These are phyloP conservation scores for Phytopythium montanum DNA, from an alignment of 352 stramenopile genomes.

Conservation along the genomic window DNA sequence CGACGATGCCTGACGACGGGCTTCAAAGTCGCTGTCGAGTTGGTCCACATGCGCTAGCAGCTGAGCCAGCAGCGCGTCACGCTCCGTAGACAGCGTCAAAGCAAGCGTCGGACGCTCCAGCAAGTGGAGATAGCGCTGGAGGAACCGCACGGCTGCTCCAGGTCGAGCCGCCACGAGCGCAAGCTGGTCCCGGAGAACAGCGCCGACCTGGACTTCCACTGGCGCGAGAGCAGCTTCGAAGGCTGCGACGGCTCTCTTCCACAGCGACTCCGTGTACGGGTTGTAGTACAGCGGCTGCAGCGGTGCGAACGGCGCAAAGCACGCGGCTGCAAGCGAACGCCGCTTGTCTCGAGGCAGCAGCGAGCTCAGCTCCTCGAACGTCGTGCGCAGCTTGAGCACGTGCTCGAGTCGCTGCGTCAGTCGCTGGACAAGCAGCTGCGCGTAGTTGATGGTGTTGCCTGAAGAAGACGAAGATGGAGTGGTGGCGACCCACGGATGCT, in stretches of 20 bases:
- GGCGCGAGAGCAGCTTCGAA: slow-evolving; percentile 83
- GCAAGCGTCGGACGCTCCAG: slow-evolving; percentile 72
- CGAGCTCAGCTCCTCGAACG: slow-evolving; percentile 83
- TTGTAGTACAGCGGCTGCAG: slow-evolving; percentile 88
- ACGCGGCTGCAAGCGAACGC: slow-evolving; percentile 34
- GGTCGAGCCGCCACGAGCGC: slow-evolving; percentile 51
- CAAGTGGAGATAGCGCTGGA: slow-evolving; percentile 87
- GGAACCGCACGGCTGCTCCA: slow-evolving; percentile 65
- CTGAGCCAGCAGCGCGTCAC: slow-evolving; percentile 86
- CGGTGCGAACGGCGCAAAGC: slow-evolving; percentile 66
- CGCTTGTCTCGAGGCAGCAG: slow-evolving; percentile 48
- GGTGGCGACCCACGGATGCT: slow-evolving; percentile 65
- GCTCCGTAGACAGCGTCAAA: slow-evolving; percentile 72
- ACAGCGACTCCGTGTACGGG: slow-evolving; percentile 86
- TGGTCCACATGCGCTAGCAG: slow-evolving; percentile 85
- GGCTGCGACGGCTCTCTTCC: slow-evolving; percentile 59
- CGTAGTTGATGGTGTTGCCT: slow-evolving; percentile 21
- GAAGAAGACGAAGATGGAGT: not conserved
- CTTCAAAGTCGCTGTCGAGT: slow-evolving; percentile 85
- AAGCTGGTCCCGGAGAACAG: slow-evolving; percentile 77
- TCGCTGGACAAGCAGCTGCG: slow-evolving; percentile 23
- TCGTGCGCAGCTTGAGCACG: slow-evolving; percentile 78
- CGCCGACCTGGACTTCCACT: slow-evolving; percentile 79
- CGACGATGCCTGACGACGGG: slow-evolving; percentile 23
- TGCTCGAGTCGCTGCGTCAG: slow-evolving; percentile 75